A percentile compares a stretch with the other conserved stretches of the same genome.
Conservation (phyloP, 2,329 filamentous ascomycete species). For the Orbilia oligospora region DNA sequence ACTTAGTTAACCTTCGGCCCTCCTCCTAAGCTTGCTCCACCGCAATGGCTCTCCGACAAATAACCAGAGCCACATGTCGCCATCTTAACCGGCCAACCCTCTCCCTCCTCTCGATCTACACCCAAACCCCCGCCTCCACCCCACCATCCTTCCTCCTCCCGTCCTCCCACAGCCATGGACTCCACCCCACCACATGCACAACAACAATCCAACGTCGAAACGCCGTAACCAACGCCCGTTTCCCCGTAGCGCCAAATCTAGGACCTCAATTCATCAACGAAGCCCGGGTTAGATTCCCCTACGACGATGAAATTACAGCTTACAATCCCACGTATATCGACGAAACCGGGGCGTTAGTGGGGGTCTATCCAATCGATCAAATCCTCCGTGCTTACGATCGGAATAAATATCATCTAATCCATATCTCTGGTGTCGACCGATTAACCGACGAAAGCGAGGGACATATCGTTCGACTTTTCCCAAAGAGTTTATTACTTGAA, state of each 20-base stretch:
- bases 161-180: constrained; percentile 30
- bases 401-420: constrained; percentile 51
- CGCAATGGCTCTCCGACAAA: constrained; percentile 45
- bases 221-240: constrained; percentile 11
- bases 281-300: constrained; percentile 46
- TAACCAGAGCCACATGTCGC: constrained; percentile 52
- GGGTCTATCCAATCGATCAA: constrained; percentile 31
- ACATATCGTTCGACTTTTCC: constrained; percentile 51
- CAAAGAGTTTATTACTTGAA: constrained; percentile 29
- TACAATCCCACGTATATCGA: constrained; percentile 38
- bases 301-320: constrained; percentile 57
- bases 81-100: constrained; percentile 53
- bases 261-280: constrained; percentile 55
- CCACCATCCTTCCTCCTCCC: constrained; percentile 52
- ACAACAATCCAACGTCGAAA: constrained; percentile 36
- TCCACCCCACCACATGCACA: neutral
- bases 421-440: constrained; percentile 33
- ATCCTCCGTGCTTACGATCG: constrained; percentile 49
- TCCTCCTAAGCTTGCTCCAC: too few species aligned
- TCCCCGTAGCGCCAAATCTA: constrained; percentile 47
- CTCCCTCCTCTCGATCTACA: constrained; percentile 59
- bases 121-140: constrained; percentile 9
- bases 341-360: constrained; percentile 41
- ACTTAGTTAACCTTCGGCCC: too few species aligned
- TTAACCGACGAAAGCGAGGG: constrained; percentile 48